Evolutionary conservation across 768 basidiomycete species (phyloP), one percentile per base, ranked within the genome.

Genomic region (Galerina marginata): DNA sequence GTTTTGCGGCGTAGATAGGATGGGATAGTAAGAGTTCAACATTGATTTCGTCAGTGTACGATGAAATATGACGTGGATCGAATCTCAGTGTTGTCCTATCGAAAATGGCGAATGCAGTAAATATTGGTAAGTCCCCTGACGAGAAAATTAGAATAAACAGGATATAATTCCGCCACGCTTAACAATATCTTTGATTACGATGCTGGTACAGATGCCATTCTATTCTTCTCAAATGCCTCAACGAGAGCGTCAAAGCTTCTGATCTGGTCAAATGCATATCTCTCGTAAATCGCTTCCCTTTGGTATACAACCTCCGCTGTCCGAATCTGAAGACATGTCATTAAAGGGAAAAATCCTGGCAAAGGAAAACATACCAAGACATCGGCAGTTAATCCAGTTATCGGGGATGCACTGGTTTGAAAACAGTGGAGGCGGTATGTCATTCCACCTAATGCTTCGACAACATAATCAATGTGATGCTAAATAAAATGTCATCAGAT

Each of bases 301-400:
- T 73, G 80, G 60, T 86, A 93, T 0, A 86, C 87, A 43, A 92
- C 79, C 54, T 85, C 77, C 0, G 91, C 91, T 3, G 83, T 80
- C 58, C 81, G 76, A 40, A 90, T 87, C 86, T 89, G 25, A 4
- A 40, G 6, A 29, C 49, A 9, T 9, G 9, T 43, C 52, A 47
- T 7, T 15, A 38, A 15, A 12, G 38, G 25, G 14, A 40, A 9
- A 36, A 38, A 23, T 23, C 11, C 6, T 38, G 40, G 57, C 16
- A 38, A 3, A 37, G 11, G 20, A 44, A 42, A 29, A 56, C 88
- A 56, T 59, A 92, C 91, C 46, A 95, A 75, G 23, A 94, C 87
- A 59, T 92, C 89, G 1, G 90, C 80, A 2, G 93, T 95, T 1
- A 94, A 72, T 0, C 92, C 92, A 67, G 91, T 92, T 61, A 95